These are phyloP conservation scores for Staphylotrichum tortipilum DNA, from an alignment of 495 filamentous ascomycete species.

Conservation along the genomic window DNA sequence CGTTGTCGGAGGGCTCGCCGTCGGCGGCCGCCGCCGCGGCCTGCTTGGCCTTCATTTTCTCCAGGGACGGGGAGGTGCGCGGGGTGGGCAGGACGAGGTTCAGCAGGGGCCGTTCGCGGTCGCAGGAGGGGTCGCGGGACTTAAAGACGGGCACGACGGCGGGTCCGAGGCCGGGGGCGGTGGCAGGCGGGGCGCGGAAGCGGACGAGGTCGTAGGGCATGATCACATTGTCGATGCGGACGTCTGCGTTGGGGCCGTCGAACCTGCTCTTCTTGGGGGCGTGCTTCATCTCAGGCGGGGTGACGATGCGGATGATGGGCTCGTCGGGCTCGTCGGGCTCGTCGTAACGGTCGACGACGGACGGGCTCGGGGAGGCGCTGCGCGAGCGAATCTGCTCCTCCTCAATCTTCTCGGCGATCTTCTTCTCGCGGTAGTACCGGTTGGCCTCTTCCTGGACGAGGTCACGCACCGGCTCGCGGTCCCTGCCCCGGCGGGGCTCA, in stretches of 20 bases:
- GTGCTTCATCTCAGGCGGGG: slow-evolving; percentile 40
- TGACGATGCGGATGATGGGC: slow-evolving; percentile 31
- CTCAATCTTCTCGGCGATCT: slow-evolving; percentile 35
- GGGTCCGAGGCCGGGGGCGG: not conserved
- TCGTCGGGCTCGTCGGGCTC: slow-evolving; percentile 36
- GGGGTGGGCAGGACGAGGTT: slow-evolving; percentile 47
- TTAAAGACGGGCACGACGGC: slow-evolving; percentile 26
- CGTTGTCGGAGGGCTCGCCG: not conserved
- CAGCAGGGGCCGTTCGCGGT: slow-evolving; percentile 43
- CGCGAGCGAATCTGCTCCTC: slow-evolving; percentile 43
- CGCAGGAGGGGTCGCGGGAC: slow-evolving; percentile 38
- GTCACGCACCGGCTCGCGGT: slow-evolving; percentile 29
- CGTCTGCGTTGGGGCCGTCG: slow-evolving; percentile 48
- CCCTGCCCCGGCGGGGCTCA: slow-evolving; percentile 11
- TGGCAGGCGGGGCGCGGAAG: slow-evolving; percentile 16
- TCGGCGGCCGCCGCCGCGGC: slow-evolving; percentile 5
- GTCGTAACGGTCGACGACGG: slow-evolving; percentile 41
- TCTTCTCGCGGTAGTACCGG: slow-evolving; percentile 42
- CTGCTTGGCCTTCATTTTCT: slow-evolving; percentile 22
- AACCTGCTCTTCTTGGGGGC: slow-evolving; percentile 38
- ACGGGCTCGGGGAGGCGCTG: slow-evolving; percentile 33
- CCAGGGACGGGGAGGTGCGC: slow-evolving; percentile 33
- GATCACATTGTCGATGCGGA: slow-evolving; percentile 42
- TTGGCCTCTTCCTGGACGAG: slow-evolving; percentile 43
- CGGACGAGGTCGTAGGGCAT: slow-evolving; percentile 27